A percentile compares a stretch with the other conserved stretches of the same genome.
Conservation (phyloP, 257 asterid species). For the Jacaranda copaia region DNA sequence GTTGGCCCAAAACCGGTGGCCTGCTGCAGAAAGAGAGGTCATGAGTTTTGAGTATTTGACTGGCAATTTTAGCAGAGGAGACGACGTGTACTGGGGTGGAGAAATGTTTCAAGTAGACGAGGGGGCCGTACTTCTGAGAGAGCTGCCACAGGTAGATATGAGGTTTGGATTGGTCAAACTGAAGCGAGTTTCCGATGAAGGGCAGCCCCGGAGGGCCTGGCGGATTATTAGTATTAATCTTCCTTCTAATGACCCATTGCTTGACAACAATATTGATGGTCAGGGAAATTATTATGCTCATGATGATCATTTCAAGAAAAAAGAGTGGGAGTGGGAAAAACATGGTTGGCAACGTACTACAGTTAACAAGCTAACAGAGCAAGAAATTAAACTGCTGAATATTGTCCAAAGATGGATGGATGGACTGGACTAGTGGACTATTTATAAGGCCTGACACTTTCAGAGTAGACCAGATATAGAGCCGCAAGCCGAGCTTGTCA, state of each 20-base stretch:
- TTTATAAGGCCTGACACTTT: too few relatives aligned
- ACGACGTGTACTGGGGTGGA: constrained; percentile 34
- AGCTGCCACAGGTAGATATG: constrained; percentile 30
- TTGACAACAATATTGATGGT: too few relatives aligned
- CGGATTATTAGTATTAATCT: constrained; percentile 9
- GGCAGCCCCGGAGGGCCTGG: constrained; percentile 44
- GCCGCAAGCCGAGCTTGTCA: too few relatives aligned
- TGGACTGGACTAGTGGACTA: too few relatives aligned
- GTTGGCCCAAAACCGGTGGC: constrained; percentile 43
- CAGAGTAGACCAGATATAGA: too few relatives aligned
- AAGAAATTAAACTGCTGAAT: not conserved
- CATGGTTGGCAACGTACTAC: too few relatives aligned
- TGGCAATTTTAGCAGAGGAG: constrained; percentile 30
- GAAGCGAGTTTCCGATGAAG: constrained; percentile 42
- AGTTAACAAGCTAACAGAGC: too few relatives aligned
- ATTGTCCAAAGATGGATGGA: too few relatives aligned
- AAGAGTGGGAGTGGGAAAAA: not conserved
- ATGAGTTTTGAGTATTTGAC: constrained; percentile 29
- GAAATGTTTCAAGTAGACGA: constrained; percentile 33
- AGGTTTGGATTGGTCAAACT: constrained; percentile 35
- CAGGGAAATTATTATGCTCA: not conserved
- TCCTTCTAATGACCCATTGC: not conserved
- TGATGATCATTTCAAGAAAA: too few relatives aligned
- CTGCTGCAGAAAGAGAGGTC: constrained; percentile 40
- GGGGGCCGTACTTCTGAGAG: constrained; percentile 37